A percentile compares a stretch with the other conserved stretches of the same genome.
These are phyloP conservation scores for Hymenoscyphus linearis DNA, from an alignment of 2,329 filamentous ascomycete genomes.

Conservation along the genomic window DNA sequence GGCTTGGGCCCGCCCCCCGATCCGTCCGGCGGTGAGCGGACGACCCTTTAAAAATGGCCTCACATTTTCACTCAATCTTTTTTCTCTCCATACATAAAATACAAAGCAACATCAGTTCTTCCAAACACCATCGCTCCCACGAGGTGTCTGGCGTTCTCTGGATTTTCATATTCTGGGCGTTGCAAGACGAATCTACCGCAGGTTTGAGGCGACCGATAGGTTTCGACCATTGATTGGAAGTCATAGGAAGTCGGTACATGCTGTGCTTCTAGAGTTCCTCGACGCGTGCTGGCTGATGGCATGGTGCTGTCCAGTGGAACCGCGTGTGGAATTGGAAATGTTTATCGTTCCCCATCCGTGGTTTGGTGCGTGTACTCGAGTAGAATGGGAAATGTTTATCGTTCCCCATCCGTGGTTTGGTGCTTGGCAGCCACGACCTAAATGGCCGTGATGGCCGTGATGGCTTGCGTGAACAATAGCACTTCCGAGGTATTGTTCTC, in stretches of 20 bases:
- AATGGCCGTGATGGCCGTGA: too few relatives aligned
- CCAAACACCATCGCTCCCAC: constrained; percentile 26
- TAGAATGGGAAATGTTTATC: not conserved
- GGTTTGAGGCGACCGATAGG: constrained; percentile 35
- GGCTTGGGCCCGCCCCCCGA: not conserved
- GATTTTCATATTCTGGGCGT: constrained; percentile 23
- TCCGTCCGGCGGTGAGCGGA: not conserved
- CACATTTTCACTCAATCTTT: not conserved
- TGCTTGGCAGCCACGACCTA: not conserved
- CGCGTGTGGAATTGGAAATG: not conserved
- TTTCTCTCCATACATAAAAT: constrained; percentile 7
- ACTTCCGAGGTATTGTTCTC: not conserved
- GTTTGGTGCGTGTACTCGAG: too few relatives aligned
- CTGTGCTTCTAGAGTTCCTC: not conserved
- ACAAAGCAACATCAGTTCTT: constrained; percentile 29
- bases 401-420: not conserved
- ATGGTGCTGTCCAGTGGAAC: not conserved
- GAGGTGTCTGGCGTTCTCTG: constrained; percentile 29
- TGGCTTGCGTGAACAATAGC: not conserved
- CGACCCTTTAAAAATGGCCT: not conserved
- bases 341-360: not conserved
- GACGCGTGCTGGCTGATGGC: not conserved
- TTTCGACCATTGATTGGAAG: constrained; percentile 31
- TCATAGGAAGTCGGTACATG: constrained; percentile 32
- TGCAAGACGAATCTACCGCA: constrained; percentile 32